phyloP scores from a whole-genome alignment of 352 stramenopile species.

The Phytophthora hybrid region DNA sequence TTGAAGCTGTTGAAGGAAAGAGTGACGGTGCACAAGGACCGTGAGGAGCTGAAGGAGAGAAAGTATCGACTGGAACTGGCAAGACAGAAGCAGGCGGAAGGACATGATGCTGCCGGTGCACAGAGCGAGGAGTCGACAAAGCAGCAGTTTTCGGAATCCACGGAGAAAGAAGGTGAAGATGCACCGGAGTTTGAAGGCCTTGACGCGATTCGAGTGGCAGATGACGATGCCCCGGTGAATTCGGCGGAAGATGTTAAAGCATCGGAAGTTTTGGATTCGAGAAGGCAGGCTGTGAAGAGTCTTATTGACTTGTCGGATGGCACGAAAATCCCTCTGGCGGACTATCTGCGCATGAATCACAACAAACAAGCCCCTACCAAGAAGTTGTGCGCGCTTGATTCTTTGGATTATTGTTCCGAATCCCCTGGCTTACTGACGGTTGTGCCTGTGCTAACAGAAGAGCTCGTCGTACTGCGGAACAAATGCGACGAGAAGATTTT shows the following conservation, averaged over 20 bases:
- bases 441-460: slow-evolving; percentile 38
- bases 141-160: slow-evolving; percentile 31
- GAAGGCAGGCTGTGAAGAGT: slow-evolving; percentile 46
- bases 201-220: slow-evolving; percentile 36
- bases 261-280: slow-evolving; percentile 45
- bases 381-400: slow-evolving; percentile 55
- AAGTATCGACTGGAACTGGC: slow-evolving; percentile 61
- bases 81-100: slow-evolving; percentile 47
- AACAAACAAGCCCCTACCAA: slow-evolving; percentile 41
- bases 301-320: slow-evolving; percentile 72
- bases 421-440: slow-evolving; percentile 10
- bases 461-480: slow-evolving; percentile 41
- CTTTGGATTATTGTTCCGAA: not conserved
- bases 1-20: slow-evolving; percentile 61
- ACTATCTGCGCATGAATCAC: slow-evolving; percentile 71
- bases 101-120: not conserved
- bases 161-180: slow-evolving; percentile 21
- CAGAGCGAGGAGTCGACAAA: slow-evolving; percentile 7
- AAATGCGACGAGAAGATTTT: slow-evolving; percentile 72
- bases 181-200: slow-evolving; percentile 43
- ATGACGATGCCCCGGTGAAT: slow-evolving; percentile 37
- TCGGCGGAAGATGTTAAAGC: slow-evolving; percentile 34
- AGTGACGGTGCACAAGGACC: slow-evolving; percentile 70
- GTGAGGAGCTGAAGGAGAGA: slow-evolving; percentile 70
- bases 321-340: slow-evolving; percentile 60